Conservation (phyloP, 78 protist species). For the Isochrysis galbana region DNA sequence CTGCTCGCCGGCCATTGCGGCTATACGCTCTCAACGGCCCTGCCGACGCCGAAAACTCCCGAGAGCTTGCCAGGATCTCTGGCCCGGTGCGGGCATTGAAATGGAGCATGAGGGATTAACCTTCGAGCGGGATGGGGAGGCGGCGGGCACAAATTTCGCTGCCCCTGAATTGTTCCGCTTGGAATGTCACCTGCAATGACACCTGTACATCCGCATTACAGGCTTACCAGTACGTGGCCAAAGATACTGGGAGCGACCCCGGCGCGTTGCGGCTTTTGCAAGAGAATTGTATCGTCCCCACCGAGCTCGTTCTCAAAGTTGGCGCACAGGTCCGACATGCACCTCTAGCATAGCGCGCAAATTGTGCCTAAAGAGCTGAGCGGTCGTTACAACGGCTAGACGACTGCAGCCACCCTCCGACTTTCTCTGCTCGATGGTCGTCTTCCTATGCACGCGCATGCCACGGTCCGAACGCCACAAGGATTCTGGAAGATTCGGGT, state of each 20-base stretch:
- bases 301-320: not conserved
- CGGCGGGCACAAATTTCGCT: no score
- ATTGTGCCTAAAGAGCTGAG: not conserved
- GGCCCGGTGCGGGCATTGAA: no score
- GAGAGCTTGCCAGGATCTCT: not conserved
- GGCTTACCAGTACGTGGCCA: not conserved
- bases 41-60: not conserved
- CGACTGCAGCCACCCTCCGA: not conserved
- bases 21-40: not conserved
- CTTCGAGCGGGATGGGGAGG: not conserved
- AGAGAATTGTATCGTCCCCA: not conserved
- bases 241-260: not conserved
- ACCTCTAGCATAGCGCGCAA: not conserved
- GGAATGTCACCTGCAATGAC: not conserved
- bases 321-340: slow-evolving; percentile 7
- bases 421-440: not conserved
- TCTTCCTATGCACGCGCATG: not conserved
- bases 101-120: no score
- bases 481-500: not conserved
- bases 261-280: no score
- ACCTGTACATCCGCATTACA: not conserved
- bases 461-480: not conserved
- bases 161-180: no score
- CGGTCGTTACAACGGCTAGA: not conserved
- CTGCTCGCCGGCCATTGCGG: not conserved